A percentile compares a stretch with the other conserved stretches of the same genome.
phyloP scores from a whole-genome alignment of 768 basidiomycete genomes.

The Floccularia luteovirens region DNA sequence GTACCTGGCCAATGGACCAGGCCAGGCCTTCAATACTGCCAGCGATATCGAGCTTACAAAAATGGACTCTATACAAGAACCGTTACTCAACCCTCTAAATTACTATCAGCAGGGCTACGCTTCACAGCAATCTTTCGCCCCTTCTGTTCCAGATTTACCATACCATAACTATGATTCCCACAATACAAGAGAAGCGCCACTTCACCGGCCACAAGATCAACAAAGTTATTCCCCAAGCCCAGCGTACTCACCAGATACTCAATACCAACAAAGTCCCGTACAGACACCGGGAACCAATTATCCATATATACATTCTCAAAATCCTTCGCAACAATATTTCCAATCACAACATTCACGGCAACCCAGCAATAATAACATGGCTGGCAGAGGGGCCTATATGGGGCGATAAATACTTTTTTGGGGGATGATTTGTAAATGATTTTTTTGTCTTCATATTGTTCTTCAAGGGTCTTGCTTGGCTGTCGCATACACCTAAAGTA shows the following conservation, averaged over 20 bases:
- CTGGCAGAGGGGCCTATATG: slow-evolving; percentile 32
- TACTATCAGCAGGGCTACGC: slow-evolving; percentile 25
- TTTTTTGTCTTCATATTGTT: background rate
- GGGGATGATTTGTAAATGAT: too few species aligned
- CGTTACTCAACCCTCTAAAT: slow-evolving; percentile 39
- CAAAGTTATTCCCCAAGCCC: slow-evolving; percentile 28
- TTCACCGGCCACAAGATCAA: slow-evolving; percentile 50
- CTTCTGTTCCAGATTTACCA: slow-evolving; percentile 34
- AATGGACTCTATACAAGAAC: slow-evolving; percentile 53
- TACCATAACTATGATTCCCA: slow-evolving; percentile 23
- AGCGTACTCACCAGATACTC: slow-evolving; percentile 20
- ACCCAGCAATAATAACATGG: slow-evolving; percentile 22
- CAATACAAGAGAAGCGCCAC: slow-evolving; percentile 49
- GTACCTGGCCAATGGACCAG: slow-evolving; percentile 48
- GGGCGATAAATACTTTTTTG: slow-evolving; percentile 12
- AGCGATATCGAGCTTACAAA: slow-evolving; percentile 46
- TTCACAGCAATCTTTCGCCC: slow-evolving; percentile 31
- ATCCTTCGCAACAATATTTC: slow-evolving; percentile 18
- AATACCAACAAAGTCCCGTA: slow-evolving; percentile 10
- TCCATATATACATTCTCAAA: slow-evolving; percentile 15
- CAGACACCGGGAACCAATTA: slow-evolving; percentile 10
- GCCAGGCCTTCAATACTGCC: slow-evolving; percentile 10
- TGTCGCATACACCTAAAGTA: slow-evolving; percentile 3
- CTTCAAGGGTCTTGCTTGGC: slow-evolving; percentile 6
- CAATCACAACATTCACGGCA: slow-evolving; percentile 16